Percentiles rank a stretch among this genome's conserved stretches.
phyloP scores from a whole-genome alignment of 208 protist species.

The Acanthamoeba culbertsoni region DNA sequence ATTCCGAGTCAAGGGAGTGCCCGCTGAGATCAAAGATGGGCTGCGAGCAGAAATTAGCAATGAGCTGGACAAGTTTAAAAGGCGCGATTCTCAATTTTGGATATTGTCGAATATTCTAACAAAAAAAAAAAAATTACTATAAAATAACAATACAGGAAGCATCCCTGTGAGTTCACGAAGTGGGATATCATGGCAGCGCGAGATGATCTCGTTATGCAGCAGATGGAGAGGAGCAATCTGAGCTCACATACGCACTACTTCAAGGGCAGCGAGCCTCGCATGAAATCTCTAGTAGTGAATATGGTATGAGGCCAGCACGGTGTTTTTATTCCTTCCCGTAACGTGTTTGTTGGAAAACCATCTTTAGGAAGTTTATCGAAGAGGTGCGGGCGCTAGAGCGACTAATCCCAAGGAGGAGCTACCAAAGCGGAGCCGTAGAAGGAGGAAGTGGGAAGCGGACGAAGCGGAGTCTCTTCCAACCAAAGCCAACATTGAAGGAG shows the following conservation, averaged over 20 bases:
- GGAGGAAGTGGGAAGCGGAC: background rate
- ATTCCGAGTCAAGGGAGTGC: background rate
- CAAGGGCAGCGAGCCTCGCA: background rate
- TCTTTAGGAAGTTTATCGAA: background rate
- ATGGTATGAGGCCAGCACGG: background rate
- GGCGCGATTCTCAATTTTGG: background rate
- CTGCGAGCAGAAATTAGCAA: background rate
- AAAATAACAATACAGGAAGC: background rate
- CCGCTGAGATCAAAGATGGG: background rate
- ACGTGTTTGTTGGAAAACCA: background rate
- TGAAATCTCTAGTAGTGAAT: conserved; percentile 27
- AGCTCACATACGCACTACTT: background rate
- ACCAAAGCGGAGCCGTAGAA: background rate
- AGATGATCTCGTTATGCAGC: background rate
- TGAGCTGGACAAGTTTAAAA: background rate
- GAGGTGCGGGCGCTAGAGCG: background rate
- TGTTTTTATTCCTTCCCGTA: background rate
- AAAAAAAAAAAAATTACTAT: background rate
- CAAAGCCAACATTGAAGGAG: background rate
- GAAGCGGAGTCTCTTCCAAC: background rate
- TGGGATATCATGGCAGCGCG: background rate
- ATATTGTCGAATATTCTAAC: background rate
- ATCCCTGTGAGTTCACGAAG: background rate
- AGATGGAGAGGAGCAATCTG: background rate
- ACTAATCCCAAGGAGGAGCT: background rate